Evolutionary conservation across 2,329 filamentous ascomycete species (phyloP).

Genomic region (Epichloe gansuensis): DNA sequence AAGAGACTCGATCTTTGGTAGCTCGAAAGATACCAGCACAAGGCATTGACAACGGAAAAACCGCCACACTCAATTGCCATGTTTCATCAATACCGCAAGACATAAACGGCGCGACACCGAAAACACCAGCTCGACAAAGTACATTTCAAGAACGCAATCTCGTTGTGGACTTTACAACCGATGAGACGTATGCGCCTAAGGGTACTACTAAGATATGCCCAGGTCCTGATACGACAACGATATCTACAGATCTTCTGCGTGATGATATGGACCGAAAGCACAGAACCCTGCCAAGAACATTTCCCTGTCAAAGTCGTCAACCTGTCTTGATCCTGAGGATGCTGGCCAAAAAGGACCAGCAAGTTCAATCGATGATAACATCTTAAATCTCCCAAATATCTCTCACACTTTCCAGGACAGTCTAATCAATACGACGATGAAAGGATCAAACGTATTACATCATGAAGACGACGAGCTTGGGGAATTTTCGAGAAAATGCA

Average conservation of each 20-base stretch:
- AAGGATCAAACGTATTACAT: background rate
- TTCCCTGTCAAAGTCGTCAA: background rate
- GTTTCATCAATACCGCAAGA: background rate
- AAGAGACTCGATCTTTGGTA: background rate
- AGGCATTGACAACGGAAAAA: background rate
- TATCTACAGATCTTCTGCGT: background rate
- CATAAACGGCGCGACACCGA: background rate
- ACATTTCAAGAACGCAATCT: background rate
- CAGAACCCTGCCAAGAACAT: background rate
- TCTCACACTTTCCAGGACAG: background rate
- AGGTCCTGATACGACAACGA: background rate
- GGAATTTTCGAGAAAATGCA: background rate
- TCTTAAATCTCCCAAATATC: background rate
- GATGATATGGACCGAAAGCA: background rate
- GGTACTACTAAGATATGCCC: background rate
- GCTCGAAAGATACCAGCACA: background rate
- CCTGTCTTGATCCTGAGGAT: background rate
- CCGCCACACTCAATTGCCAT: background rate
- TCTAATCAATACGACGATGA: background rate
- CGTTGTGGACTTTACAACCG: background rate
- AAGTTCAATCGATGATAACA: background rate
- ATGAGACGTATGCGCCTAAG: background rate
- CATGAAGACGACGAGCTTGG: background rate
- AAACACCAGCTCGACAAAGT: background rate
- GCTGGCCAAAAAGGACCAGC: background rate